Evolutionary conservation across 1,139 yeast species (phyloP).

Genomic region (Candida anutae): DNA sequence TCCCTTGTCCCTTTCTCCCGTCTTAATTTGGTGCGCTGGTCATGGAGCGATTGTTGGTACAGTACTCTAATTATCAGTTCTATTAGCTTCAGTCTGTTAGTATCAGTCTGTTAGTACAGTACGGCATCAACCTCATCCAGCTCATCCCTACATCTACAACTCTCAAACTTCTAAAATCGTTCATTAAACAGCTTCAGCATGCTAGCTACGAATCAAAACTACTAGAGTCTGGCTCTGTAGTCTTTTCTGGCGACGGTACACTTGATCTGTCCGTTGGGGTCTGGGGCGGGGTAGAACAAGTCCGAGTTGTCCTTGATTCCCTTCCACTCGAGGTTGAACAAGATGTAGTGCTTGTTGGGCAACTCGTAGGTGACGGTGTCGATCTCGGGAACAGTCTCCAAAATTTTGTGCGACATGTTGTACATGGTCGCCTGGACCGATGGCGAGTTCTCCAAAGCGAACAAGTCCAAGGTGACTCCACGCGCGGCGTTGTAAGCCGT

Average conservation of each 20-base stretch:
- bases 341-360: constrained; percentile 87
- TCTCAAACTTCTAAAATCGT: too few species aligned
- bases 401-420: constrained; percentile 75
- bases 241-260: constrained; percentile 68
- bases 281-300: constrained; percentile 81
- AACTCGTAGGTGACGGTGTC: constrained; percentile 61
- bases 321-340: constrained; percentile 76
- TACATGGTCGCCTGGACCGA: constrained; percentile 95
- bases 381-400: constrained; percentile 48
- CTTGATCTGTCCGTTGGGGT: constrained; percentile 87
- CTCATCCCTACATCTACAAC: too few species aligned
- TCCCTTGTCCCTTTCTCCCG: too few species aligned
- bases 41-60: too few species aligned
- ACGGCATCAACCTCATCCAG: too few species aligned
- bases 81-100: too few species aligned
- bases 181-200: too few species aligned
- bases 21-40: too few species aligned
- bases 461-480: constrained; percentile 61
- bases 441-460: constrained; percentile 80
- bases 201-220: too few species aligned
- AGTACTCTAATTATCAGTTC: too few species aligned
- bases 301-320: constrained; percentile 75
- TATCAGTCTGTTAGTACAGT: too few species aligned
- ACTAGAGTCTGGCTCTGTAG: too few species aligned
- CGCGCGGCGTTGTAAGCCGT: constrained; percentile 53